These are phyloP conservation scores for Physcia stellaris DNA, from an alignment of 495 filamentous ascomycete species.

Conservation along the genomic window DNA sequence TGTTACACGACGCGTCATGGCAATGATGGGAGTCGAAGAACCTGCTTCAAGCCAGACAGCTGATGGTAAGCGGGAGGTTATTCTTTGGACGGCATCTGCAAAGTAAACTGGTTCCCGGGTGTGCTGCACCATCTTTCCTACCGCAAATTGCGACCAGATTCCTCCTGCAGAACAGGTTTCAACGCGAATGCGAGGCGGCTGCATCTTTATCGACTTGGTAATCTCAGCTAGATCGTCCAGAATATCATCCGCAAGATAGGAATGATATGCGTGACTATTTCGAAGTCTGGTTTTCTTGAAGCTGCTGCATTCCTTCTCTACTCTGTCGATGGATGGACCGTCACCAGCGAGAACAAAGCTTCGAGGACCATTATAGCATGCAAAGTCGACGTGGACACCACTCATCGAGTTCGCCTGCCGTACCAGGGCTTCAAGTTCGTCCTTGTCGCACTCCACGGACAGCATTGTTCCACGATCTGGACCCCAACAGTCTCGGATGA, in stretches of 20 bases:
- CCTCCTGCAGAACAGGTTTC: conserved; percentile 21
- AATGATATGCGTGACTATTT: conserved; percentile 42
- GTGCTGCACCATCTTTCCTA: conserved; percentile 30
- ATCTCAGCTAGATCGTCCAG: conserved; percentile 17
- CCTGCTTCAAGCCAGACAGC: conserved; percentile 39
- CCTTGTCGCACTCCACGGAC: conserved; percentile 11
- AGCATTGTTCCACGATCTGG: conserved; percentile 37
- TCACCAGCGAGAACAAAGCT: conserved; percentile 34
- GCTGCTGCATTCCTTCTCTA: conserved; percentile 3
- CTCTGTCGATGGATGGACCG: conserved; percentile 11
- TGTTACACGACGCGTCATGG: conserved; percentile 28
- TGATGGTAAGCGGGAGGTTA: conserved; percentile 19
- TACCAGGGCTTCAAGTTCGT: conserved; percentile 11
- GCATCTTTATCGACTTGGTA: conserved; percentile 17
- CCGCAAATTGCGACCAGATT: conserved; percentile 21
- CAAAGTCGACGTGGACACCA: conserved; percentile 19
- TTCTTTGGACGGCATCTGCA: conserved; percentile 29
- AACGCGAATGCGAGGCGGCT: conserved; percentile 19
- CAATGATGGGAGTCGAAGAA: conserved; percentile 31
- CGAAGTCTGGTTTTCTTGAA: conserved; percentile 24
- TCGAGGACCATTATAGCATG: conserved; percentile 36
- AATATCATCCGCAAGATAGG: conserved; percentile 27
- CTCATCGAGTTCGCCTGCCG: neutral
- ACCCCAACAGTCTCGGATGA: conserved; percentile 35
- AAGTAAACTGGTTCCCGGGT: conserved; percentile 39